phyloP scores from a whole-genome alignment of 805 yeast species.

The Wickerhamiella domercqiae region DNA sequence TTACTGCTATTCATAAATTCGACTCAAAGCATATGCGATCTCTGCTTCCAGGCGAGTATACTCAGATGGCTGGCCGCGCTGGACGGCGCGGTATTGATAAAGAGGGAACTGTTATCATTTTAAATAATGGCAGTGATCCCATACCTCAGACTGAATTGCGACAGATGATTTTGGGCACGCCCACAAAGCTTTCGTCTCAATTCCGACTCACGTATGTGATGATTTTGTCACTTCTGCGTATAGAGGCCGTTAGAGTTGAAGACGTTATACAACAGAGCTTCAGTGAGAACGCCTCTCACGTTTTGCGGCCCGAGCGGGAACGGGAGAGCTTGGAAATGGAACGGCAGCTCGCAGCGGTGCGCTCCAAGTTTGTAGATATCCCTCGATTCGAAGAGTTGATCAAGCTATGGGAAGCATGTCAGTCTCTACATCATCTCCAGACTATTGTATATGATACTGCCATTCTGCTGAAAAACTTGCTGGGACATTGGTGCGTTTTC shows the following conservation, averaged over 20 bases:
- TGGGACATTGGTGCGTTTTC: background rate
- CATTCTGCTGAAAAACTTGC: background rate
- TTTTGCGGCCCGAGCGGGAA: constrained; percentile 74
- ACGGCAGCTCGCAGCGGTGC: background rate
- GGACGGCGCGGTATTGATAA: constrained; percentile 93
- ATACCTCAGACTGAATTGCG: constrained; percentile 38
- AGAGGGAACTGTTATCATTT: constrained; percentile 86
- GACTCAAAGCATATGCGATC: constrained; percentile 77
- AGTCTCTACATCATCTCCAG: constrained; percentile 2
- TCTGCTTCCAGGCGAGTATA: constrained; percentile 87
- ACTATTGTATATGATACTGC: constrained; percentile 2
- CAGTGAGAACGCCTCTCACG: constrained; percentile 78
- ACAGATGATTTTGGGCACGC: constrained; percentile 72
- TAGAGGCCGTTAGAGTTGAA: constrained; percentile 91
- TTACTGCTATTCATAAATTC: constrained; percentile 71
- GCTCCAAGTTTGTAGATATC: background rate
- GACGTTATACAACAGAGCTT: constrained; percentile 96
- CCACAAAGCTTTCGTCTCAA: constrained; percentile 81
- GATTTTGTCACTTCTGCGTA: constrained; percentile 76
- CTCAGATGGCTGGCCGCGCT: constrained; percentile 98
- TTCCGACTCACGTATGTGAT: constrained; percentile 89
- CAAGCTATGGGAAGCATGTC: constrained; percentile 2
- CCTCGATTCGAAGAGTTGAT: background rate
- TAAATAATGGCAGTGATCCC: constrained; percentile 34
- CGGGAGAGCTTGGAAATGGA: constrained; percentile 35